Base-by-base conservation (phyloP, 2,329 filamentous ascomycete species). In the Madurella fahalii region DNA sequence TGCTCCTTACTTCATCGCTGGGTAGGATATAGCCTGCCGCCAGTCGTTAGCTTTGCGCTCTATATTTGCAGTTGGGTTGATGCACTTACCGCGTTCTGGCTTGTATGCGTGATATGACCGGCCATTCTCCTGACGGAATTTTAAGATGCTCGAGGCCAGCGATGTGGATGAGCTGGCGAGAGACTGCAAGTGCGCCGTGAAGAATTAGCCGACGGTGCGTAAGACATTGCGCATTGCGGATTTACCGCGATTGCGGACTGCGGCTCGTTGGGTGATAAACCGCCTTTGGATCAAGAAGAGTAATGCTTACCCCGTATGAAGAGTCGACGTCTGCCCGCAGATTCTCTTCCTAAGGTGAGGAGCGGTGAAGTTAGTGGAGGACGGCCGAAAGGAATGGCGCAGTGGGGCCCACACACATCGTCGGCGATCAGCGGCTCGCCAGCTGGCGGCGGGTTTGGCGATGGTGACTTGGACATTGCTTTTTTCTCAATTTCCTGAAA, bases 51-150 rank as follows among this genome's bases (percentile, higher is more conserved):
- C 25, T 7, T 25, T 25, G 25, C 25, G 25, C 25, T 25, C 25
- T 25, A 7, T 7, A 25, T 25, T 7, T 25, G 25, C 25, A 25
- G 25, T 25, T 7, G n/a, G n/a, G 4, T 25, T 25, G 7, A 25
- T 25, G 25, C 25, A 25, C 48, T 34, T 20, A 52, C 54, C 54
- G 40, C 48, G 48, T 41, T 58, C 56, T 30, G 55, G 51, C 12
- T 58, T 55, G 40, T 46, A 58, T 1, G 49, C 40, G 18, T 59
- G 57, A 18, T 59, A 59, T 8, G 45, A 43, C 9, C 57, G 54
- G 2, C 57, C 57, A 48, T 59, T 59, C 7, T 57, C 49, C 5
- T 47, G 37, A 9, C 57, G 49, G 16, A 54, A 50, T 25, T 30
- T 51, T 39, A 50, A 32, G 18, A 59, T 49, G 40, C 49, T 57